Evolutionary conservation across 176 grass and related monocot genomes (phyloP).

Genomic region (Musa acuminata): DNA sequence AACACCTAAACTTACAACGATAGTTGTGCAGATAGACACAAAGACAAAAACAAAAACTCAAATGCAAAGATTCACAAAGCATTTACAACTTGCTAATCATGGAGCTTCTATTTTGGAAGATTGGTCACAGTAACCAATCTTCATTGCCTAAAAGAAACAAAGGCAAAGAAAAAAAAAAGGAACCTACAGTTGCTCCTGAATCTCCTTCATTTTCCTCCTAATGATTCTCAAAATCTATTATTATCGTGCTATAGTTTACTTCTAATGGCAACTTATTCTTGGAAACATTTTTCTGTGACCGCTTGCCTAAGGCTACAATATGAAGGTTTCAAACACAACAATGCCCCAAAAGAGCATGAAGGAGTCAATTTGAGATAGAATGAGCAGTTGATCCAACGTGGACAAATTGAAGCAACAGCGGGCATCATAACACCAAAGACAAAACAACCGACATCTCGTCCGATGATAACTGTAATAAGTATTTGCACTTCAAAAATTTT

Average conservation of each 20-base stretch:
- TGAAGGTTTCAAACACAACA: neutral
- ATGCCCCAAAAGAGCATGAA: neutral
- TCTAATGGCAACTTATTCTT: neutral
- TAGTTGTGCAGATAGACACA: no score
- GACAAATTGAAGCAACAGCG: neutral
- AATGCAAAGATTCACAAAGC: no score
- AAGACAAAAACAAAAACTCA: no score
- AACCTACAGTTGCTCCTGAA: no score
- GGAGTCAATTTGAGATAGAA: neutral
- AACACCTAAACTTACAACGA: no score
- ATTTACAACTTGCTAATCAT: neutral
- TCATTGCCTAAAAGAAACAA: no score
- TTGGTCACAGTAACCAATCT: neutral
- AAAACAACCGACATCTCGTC: neutral
- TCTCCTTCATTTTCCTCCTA: no score
- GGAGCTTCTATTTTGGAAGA: neutral
- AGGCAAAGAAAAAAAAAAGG: no score
- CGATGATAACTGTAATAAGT: neutral
- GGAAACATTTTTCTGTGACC: neutral
- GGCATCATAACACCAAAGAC: neutral
- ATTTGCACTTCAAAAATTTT: no score
- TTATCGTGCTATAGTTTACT: neutral
- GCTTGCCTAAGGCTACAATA: neutral
- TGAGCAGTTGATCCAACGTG: neutral
- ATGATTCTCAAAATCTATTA: neutral